Percentiles rank a stretch among this genome's conserved stretches.
Evolutionary conservation across 139 green algal species (phyloP).

Genomic region (Marvania coccoides): DNA sequence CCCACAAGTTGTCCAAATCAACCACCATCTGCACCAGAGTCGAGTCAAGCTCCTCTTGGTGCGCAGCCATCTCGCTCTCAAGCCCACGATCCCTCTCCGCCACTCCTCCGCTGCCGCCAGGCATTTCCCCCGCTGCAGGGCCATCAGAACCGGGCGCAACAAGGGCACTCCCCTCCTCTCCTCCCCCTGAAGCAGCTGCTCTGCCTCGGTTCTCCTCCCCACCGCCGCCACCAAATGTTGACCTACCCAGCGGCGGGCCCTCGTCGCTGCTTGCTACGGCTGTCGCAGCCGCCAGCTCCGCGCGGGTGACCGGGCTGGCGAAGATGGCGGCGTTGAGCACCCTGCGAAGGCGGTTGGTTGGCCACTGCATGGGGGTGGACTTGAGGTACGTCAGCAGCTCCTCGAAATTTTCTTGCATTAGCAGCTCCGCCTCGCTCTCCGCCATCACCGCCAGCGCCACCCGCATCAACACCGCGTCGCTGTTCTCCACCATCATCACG

Average conservation of each 20-base stretch:
- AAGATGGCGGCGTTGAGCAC: constrained; percentile 36
- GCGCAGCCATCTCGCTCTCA: background rate
- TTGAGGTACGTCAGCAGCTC: constrained; percentile 81
- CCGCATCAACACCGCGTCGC: constrained; percentile 48
- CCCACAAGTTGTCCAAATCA: constrained; percentile 7
- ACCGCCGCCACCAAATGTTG: too few species aligned
- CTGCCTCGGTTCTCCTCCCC: too few species aligned
- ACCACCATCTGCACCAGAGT: background rate
- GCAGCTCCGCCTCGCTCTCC: constrained; percentile 49
- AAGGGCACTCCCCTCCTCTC: background rate
- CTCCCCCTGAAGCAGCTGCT: too few species aligned
- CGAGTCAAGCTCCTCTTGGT: background rate
- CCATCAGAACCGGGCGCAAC: background rate
- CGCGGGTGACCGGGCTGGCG: background rate
- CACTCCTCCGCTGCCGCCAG: background rate
- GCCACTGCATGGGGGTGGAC: constrained; percentile 34
- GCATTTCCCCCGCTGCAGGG: background rate
- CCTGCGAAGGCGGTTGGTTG: constrained; percentile 5
- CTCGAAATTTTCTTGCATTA: constrained; percentile 75
- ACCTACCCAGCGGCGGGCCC: background rate
- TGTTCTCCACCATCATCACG: constrained; percentile 65
- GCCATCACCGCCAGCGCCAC: constrained; percentile 57
- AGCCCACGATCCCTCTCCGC: background rate
- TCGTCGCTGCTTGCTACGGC: background rate
- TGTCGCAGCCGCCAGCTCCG: constrained; percentile 1